Evolutionary conservation across 495 filamentous ascomycete species (phyloP).

Genomic region (Stereocaulon alpinum): DNA sequence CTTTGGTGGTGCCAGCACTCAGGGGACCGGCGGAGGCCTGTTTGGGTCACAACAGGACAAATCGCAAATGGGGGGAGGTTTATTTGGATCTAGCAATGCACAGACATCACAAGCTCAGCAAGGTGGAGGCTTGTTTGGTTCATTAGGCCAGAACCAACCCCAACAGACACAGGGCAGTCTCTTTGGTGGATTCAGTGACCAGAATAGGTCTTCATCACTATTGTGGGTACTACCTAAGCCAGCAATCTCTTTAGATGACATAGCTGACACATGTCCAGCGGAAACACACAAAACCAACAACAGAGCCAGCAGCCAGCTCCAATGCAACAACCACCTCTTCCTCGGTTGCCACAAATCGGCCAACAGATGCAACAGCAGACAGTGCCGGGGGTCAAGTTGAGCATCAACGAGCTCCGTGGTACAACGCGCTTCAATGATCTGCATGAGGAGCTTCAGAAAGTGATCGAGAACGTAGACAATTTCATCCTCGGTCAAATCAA

Average conservation of each 20-base stretch:
- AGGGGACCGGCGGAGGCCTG: conserved; percentile 22
- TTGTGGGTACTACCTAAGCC: conserved; percentile 11
- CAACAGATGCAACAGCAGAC: conserved; percentile 39
- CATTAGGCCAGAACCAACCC: conserved; percentile 19
- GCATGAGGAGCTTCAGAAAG: conserved; percentile 65
- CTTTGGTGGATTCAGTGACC: conserved; percentile 26
- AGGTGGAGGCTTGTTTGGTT: conserved; percentile 32
- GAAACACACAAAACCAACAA: conserved; percentile 24
- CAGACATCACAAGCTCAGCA: conserved; percentile 26
- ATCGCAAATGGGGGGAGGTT: conserved; percentile 9
- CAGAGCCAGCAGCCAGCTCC: conserved; percentile 37
- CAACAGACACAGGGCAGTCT: conserved; percentile 28
- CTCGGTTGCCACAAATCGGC: conserved; percentile 25
- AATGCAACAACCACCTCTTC: conserved; percentile 32
- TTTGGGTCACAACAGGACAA: conserved; percentile 26
- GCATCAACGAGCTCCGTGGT: conserved; percentile 61
- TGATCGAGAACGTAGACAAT: conserved; percentile 64
- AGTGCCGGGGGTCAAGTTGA: conserved; percentile 65
- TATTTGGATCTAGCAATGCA: conserved; percentile 15
- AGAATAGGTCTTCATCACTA: conserved; percentile 12
- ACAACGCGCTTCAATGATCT: conserved; percentile 89
- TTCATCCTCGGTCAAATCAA: conserved; percentile 60
- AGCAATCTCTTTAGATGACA: neutral
- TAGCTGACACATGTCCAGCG: neutral
- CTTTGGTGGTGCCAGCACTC: conserved; percentile 27